phyloP scores from a whole-genome alignment of 352 stramenopile species.

The Lagenidium giganteum region DNA sequence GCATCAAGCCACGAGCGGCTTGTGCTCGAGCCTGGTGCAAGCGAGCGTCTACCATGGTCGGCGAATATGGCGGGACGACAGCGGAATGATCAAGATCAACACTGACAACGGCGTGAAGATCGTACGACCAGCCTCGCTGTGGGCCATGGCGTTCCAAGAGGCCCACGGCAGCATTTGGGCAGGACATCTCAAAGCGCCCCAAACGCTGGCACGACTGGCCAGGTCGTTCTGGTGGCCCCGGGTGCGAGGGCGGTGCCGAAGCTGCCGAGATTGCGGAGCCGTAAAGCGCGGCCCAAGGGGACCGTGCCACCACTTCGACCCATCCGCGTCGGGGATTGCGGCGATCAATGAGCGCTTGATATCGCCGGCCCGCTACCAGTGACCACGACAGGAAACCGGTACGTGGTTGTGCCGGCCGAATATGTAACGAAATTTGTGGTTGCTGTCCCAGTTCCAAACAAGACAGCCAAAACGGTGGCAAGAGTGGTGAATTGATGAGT shows the following conservation, averaged over 20 bases:
- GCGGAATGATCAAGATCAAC: neutral
- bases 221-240: slow-evolving; percentile 10
- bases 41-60: neutral
- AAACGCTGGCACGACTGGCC: slow-evolving; percentile 6
- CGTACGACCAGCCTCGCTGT: slow-evolving; percentile 7
- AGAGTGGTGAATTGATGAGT: slow-evolving; percentile 10
- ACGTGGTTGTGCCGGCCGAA: slow-evolving; percentile 5
- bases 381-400: slow-evolving; percentile 3
- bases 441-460: neutral
- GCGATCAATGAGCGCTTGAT: slow-evolving; percentile 13
- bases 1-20: slow-evolving; percentile 1
- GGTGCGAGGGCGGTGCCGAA: too few species aligned
- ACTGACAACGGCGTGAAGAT: neutral
- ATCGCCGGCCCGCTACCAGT: slow-evolving; percentile 5
- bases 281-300: too few species aligned
- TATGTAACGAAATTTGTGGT: slow-evolving; percentile 15
- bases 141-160: slow-evolving; percentile 4
- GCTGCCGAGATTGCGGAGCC: too few species aligned
- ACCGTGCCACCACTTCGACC: too few species aligned
- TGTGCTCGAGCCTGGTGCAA: slow-evolving; percentile 1
- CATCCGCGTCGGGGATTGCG: too few species aligned
- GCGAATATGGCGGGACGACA: neutral
- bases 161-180: slow-evolving; percentile 15
- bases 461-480: slow-evolving; percentile 2
- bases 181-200: slow-evolving; percentile 1